These are phyloP conservation scores for Hypsizygus ulmarius DNA, from an alignment of 1,284 basidiomycete species.

Conservation along the genomic window DNA sequence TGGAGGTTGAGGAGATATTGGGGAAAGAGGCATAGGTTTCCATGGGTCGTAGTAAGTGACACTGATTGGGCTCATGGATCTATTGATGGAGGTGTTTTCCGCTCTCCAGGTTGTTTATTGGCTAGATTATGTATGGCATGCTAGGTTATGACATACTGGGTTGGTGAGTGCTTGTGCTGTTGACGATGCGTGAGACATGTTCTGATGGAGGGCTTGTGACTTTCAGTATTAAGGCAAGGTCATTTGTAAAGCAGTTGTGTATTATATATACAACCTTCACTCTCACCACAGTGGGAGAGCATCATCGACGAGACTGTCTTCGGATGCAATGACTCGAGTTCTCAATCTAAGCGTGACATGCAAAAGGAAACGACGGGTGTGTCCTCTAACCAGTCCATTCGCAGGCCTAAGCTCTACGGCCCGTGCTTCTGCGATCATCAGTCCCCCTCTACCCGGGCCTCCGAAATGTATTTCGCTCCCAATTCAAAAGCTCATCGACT, in stretches of 20 bases:
- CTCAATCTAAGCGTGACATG: too few species aligned
- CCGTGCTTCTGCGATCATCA: too few species aligned
- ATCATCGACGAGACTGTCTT: background rate
- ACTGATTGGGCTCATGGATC: background rate
- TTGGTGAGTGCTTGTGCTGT: too few species aligned
- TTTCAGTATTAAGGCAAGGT: too few species aligned
- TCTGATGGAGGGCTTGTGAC: too few species aligned
- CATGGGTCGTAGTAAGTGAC: background rate
- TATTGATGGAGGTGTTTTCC: background rate
- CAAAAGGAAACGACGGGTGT: too few species aligned
- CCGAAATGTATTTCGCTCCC: constrained; percentile 12
- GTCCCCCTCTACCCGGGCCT: constrained; percentile 15
- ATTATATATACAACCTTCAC: background rate
- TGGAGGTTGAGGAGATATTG: constrained; percentile 49
- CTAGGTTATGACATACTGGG: too few species aligned
- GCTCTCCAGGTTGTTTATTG: background rate
- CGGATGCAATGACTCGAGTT: background rate
- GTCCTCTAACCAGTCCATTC: too few species aligned
- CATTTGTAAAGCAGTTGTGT: too few species aligned
- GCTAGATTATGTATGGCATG: too few species aligned
- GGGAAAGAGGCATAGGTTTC: constrained; percentile 13
- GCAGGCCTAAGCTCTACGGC: too few species aligned
- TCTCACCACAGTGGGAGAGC: background rate
- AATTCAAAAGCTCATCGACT: constrained; percentile 18
- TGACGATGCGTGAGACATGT: too few species aligned